Conservation (phyloP, 2,329 filamentous ascomycete genomes). For the Thelonectria blattea region DNA sequence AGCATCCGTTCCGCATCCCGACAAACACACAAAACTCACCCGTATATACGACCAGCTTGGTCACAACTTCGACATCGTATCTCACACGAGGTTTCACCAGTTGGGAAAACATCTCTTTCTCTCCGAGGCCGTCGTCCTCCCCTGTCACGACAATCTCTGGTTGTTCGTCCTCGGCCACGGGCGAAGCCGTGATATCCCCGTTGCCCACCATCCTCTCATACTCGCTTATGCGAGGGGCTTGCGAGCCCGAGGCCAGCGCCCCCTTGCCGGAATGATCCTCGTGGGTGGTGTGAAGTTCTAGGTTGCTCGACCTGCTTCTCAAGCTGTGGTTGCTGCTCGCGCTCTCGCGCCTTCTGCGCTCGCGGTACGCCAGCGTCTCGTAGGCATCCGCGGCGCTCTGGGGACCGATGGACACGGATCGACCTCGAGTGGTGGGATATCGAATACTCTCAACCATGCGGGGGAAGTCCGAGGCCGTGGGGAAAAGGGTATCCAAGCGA, state of each 20-base stretch:
- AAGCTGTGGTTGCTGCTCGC: constrained; percentile 58
- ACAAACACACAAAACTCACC: constrained; percentile 59
- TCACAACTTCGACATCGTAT: constrained; percentile 98
- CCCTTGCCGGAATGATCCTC: constrained; percentile 47
- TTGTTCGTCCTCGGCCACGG: constrained; percentile 39
- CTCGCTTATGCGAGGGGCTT: constrained; percentile 59
- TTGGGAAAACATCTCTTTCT: constrained; percentile 82
- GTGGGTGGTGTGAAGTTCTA: constrained; percentile 49
- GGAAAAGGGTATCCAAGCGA: constrained; percentile 83
- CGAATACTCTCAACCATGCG: constrained; percentile 81
- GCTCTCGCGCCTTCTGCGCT: constrained; percentile 64
- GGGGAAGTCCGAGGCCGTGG: constrained; percentile 86
- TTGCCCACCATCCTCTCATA: constrained; percentile 79
- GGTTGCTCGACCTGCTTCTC: constrained; percentile 51
- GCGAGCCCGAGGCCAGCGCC: constrained; percentile 53
- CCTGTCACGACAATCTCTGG: constrained; percentile 43
- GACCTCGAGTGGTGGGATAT: constrained; percentile 70
- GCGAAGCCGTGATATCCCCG: constrained; percentile 55
- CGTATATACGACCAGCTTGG: constrained; percentile 92
- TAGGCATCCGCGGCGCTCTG: constrained; percentile 97
- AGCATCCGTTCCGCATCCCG: constrained; percentile 3
- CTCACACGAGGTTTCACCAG: constrained; percentile 86
- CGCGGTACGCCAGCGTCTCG: constrained; percentile 90
- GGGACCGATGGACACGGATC: constrained; percentile 88
- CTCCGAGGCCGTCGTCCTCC: constrained; percentile 62